Conservation (phyloP, 2,329 filamentous ascomycete genomes). For the Penicillium sp. region DNA sequence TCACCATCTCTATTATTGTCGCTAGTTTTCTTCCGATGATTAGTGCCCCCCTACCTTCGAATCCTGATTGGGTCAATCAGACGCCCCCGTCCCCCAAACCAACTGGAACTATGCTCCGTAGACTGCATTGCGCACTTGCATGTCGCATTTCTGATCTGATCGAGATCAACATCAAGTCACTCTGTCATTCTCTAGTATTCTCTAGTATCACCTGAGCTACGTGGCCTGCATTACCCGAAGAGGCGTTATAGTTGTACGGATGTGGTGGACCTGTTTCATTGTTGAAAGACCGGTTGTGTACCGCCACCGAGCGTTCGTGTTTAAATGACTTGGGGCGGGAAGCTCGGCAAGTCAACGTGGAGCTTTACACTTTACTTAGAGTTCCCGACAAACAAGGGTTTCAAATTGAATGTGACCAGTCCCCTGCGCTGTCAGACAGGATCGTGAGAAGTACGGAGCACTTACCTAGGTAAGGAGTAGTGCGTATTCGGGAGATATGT, state of each 20-base stretch:
- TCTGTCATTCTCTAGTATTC: slow-evolving; percentile 13
- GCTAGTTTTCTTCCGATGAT: slow-evolving; percentile 16
- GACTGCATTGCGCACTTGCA: slow-evolving; percentile 8
- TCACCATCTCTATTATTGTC: slow-evolving; percentile 11
- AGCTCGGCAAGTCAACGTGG: slow-evolving; percentile 23
- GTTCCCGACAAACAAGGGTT: slow-evolving; percentile 6
- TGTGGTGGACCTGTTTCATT: slow-evolving; percentile 16
- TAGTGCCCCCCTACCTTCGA: neutral
- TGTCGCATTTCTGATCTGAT: neutral
- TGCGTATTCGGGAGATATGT: too few species aligned
- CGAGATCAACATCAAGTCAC: slow-evolving; percentile 9
- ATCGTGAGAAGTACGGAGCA: neutral
- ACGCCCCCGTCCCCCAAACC: neutral
- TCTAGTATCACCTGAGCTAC: slow-evolving; percentile 17
- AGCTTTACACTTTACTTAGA: slow-evolving; percentile 3
- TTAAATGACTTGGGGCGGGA: slow-evolving; percentile 15
- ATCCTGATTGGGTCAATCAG: slow-evolving; percentile 9
- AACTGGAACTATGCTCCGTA: slow-evolving; percentile 14
- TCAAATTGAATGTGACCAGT: slow-evolving; percentile 14
- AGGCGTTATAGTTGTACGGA: slow-evolving; percentile 5
- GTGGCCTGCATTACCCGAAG: slow-evolving; percentile 11
- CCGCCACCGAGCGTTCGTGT: slow-evolving; percentile 16
- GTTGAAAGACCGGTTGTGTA: slow-evolving; percentile 6
- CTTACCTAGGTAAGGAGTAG: neutral
- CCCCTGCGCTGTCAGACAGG: slow-evolving; percentile 5